Percentiles rank a stretch among this genome's conserved stretches.
Evolutionary conservation across 768 basidiomycete genomes (phyloP).

Genomic region (Sporobolomyces pararoseus): DNA sequence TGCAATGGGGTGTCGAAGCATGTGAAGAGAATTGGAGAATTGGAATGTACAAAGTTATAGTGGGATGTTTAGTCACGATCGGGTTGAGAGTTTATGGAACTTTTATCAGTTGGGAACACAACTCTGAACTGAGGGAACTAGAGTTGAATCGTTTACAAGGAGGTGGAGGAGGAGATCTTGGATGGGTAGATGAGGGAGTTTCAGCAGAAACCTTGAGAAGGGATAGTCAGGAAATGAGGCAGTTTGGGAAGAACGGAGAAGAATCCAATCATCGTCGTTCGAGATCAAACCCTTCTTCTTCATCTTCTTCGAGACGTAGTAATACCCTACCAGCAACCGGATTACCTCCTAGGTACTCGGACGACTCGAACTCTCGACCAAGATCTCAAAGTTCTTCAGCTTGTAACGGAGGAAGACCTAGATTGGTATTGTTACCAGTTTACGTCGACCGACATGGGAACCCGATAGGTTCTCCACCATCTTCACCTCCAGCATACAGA

Average conservation of each 20-base stretch:
- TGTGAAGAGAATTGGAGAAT: constrained; percentile 35
- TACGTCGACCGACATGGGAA: constrained; percentile 22
- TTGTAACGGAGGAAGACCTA: neutral
- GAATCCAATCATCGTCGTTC: neutral
- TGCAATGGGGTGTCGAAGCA: constrained; percentile 34
- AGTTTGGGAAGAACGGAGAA: neutral
- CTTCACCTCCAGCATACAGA: neutral
- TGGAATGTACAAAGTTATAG: constrained; percentile 18
- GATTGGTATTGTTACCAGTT: constrained; percentile 38
- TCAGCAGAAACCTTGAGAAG: neutral
- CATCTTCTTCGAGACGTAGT: neutral
- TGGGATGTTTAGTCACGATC: neutral
- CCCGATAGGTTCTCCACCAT: constrained; percentile 11
- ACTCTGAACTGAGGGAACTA: constrained; percentile 9
- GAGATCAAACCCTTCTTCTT: neutral
- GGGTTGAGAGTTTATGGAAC: constrained; percentile 13
- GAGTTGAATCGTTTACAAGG: constrained; percentile 1
- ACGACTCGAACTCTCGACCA: neutral
- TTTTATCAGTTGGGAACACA: constrained; percentile 20
- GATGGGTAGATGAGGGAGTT: neutral
- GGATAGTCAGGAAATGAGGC: too few species aligned
- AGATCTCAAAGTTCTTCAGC: constrained; percentile 16
- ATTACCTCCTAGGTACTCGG: constrained; percentile 5
- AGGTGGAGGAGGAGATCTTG: neutral
- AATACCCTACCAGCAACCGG: constrained; percentile 11